A percentile compares a stretch with the other conserved stretches of the same genome.
phyloP scores from a whole-genome alignment of 441 rosid genomes.

The Rhodomyrtus psidioides region DNA sequence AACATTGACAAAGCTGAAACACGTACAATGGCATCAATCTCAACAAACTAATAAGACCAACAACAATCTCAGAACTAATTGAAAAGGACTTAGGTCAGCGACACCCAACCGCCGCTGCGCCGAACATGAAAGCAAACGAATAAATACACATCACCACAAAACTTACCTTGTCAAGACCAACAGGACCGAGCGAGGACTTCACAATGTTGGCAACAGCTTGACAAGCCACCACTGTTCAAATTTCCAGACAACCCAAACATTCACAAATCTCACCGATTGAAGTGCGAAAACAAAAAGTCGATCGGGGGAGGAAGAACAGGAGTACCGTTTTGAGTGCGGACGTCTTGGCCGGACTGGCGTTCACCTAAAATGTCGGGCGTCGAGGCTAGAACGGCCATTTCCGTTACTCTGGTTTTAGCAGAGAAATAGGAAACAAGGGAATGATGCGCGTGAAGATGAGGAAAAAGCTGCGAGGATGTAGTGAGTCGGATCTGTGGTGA shows the following conservation, averaged over 20 bases:
- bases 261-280: neutral
- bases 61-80: neutral
- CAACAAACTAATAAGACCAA: neutral
- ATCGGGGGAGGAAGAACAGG: neutral
- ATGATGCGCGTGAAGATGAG: neutral
- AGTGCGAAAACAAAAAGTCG: neutral
- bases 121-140: neutral
- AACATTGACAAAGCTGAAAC: neutral
- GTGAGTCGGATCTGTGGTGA: neutral
- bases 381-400: constrained; percentile 52
- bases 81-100: neutral
- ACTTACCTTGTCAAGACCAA: constrained; percentile 91
- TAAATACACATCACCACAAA: neutral
- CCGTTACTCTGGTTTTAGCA: neutral
- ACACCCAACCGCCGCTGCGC: neutral
- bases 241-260: neutral
- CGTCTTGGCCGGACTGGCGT: constrained; percentile 92
- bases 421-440: neutral
- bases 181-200: constrained; percentile 95
- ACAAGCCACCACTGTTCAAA: constrained; percentile 68
- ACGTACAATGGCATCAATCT: neutral
- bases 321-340: constrained; percentile 92
- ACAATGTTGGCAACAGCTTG: constrained; percentile 96
- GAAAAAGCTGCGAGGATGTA: neutral
- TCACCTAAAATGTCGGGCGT: constrained; percentile 89